Conservation (phyloP, 805 yeast genomes). For the Cyberlindnera petersonii region DNA sequence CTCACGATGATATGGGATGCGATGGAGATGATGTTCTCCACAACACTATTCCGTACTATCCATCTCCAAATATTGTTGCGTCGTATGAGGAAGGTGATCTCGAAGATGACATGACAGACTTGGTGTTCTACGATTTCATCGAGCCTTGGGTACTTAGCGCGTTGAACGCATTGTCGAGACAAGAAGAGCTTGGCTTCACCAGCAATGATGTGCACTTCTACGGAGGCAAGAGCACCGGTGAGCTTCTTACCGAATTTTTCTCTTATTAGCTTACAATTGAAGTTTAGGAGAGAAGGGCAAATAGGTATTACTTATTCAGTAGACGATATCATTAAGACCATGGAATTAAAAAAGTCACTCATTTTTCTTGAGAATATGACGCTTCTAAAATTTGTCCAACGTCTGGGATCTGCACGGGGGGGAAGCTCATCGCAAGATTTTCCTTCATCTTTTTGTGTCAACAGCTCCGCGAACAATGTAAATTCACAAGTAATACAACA, state of each 20-base stretch:
- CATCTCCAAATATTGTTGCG: constrained; percentile 77
- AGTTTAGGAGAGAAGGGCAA: too few species aligned
- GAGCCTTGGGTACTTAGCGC: constrained; percentile 48
- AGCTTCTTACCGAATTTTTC: constrained; percentile 39
- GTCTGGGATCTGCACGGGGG: too few species aligned
- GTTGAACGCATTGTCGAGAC: constrained; percentile 28
- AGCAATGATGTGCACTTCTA: constrained; percentile 35
- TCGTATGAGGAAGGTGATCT: constrained; percentile 32
- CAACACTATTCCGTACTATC: constrained; percentile 50
- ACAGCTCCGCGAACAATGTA: too few species aligned
- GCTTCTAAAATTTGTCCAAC: too few species aligned
- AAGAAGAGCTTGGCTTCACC: constrained; percentile 9
- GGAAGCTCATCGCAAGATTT: too few species aligned
- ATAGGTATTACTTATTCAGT: too few species aligned
- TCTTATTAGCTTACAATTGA: too few species aligned
- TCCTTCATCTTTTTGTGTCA: too few species aligned
- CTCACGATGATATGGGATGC: constrained; percentile 78
- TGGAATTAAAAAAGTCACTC: too few species aligned
- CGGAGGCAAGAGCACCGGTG: constrained; percentile 41
- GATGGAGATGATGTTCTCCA: constrained; percentile 86
- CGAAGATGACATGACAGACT: constrained; percentile 44
- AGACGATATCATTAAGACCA: too few species aligned
- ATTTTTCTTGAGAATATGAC: too few species aligned
- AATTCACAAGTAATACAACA: too few species aligned
- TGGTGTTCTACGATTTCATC: constrained; percentile 78